Evolutionary conservation across 192 early-diverging fungal genomes (phyloP).

Genomic region (Coemansia sp.): DNA sequence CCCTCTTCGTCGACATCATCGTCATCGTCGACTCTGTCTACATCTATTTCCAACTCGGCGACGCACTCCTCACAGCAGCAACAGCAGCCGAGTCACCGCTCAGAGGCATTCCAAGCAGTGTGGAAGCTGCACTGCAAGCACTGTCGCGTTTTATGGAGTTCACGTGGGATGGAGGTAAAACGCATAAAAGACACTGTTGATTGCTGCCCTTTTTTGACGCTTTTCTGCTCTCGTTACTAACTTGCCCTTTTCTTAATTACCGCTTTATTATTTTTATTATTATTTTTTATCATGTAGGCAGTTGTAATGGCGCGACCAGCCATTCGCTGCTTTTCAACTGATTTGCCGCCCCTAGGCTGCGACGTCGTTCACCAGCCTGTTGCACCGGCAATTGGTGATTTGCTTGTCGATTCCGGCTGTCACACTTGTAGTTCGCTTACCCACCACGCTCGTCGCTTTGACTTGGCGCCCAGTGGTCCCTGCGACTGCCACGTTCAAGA

Average conservation of each 20-base stretch:
- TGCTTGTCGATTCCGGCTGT: constrained; percentile 34
- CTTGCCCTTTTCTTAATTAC: background rate
- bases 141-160: constrained; percentile 47
- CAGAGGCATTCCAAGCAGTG: constrained; percentile 49
- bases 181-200: background rate
- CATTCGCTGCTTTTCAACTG: constrained; percentile 47
- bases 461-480: constrained; percentile 43
- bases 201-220: background rate
- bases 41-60: background rate
- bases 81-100: constrained; percentile 6
- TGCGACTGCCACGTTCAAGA: constrained; percentile 55
- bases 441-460: constrained; percentile 47
- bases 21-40: background rate
- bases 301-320: constrained; percentile 49
- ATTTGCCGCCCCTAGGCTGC: constrained; percentile 49
- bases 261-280: background rate
- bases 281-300: constrained; percentile 12
- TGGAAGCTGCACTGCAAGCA: constrained; percentile 50
- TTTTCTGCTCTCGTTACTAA: background rate
- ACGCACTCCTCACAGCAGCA: background rate
- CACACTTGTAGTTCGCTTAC: constrained; percentile 37
- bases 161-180: constrained; percentile 47
- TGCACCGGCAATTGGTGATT: constrained; percentile 29
- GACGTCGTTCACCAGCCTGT: constrained; percentile 44
- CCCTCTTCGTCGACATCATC: background rate